Evolutionary conservation across 208 protist genomes (phyloP).

Genomic region (Angomonas ambiguus): DNA sequence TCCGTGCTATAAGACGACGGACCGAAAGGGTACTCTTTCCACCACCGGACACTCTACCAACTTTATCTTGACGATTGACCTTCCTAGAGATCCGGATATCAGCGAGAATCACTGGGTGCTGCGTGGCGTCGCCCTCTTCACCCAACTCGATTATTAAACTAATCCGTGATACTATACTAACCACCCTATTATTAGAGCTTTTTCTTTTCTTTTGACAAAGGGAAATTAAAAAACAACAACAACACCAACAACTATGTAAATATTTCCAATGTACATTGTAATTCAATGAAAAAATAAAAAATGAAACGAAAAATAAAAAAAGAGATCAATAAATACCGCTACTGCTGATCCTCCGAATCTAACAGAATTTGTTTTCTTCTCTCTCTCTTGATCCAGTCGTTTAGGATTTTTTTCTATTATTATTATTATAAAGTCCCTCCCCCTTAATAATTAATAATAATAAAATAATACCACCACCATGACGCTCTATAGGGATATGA

Average conservation of each 20-base stretch:
- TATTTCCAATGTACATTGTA: background rate
- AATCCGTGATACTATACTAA: too few species aligned
- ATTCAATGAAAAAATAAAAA: background rate
- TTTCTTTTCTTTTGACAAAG: conserved; percentile 15
- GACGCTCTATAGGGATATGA: conserved; percentile 92
- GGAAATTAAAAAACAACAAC: conserved; percentile 5
- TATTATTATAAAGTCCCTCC: background rate
- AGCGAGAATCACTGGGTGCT: conserved; percentile 89
- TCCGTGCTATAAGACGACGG: conserved; percentile 95
- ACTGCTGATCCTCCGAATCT: too few species aligned
- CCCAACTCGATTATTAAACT: conserved; percentile 85
- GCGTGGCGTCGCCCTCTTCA: conserved; percentile 88
- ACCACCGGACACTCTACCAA: conserved; percentile 98
- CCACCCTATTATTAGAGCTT: conserved; percentile 6
- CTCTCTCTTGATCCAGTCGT: too few species aligned
- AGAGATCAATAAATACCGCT: too few species aligned
- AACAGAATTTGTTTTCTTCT: too few species aligned
- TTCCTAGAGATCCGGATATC: conserved; percentile 65
- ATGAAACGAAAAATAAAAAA: too few species aligned
- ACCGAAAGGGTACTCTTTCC: conserved; percentile 91
- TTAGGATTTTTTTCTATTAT: background rate
- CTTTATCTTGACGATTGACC: conserved; percentile 92
- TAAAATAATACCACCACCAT: conserved; percentile 47
- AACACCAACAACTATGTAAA: background rate
- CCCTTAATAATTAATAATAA: conserved; percentile 11